Evolutionary conservation across 1,284 basidiomycete genomes (phyloP), one percentile per base, ranked within the genome.

Genomic region (Ustanciosporium gigantosporum): DNA sequence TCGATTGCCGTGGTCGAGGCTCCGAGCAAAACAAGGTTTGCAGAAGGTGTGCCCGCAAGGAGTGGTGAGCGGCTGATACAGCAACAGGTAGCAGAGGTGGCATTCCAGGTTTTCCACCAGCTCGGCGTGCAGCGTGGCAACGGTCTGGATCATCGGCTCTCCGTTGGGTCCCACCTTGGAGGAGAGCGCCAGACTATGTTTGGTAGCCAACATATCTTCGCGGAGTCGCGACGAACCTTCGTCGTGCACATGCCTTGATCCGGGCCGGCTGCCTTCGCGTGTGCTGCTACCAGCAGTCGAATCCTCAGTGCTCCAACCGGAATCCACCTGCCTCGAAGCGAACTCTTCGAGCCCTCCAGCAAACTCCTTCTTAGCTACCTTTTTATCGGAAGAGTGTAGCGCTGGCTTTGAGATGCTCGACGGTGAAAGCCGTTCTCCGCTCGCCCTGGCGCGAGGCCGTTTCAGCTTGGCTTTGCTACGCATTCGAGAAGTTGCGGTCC

Each of bases 21-120:
- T 88, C 37, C 92, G 86, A 47, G 90, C 86, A 21, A 97, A 84
- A 79, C 92, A 97, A 68, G 85, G 85, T 11, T 84, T 82, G 78
- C 94, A 96, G 79, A 93, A 96, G 0, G 92, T 93, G 80, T 96
- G 92, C 76, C 94, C 91, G 77, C 93, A 96, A 3, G 89, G 89
- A 2, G 91, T 90, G 7, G 93, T 96, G 47, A 93, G 82, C 2
- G 92, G 92, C 58, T 90, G 85, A 80, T 87, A 86, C 50, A 93
- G 82, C 29, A 94, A 80, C 75, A 84, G 83, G 71, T 90, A 88
- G 79, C 93, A 96, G 25, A 96, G 90, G 78, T 93, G 89, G 78
- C 92, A 96, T 23, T 86, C 87, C 41, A 94, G 81, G 68, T 91
- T 87, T 9, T 83, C 76, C 22, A 84, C 75, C 5, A 95, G 82